Conservation (phyloP, 1,284 basidiomycete species). For the Heterobasidion parviporum region DNA sequence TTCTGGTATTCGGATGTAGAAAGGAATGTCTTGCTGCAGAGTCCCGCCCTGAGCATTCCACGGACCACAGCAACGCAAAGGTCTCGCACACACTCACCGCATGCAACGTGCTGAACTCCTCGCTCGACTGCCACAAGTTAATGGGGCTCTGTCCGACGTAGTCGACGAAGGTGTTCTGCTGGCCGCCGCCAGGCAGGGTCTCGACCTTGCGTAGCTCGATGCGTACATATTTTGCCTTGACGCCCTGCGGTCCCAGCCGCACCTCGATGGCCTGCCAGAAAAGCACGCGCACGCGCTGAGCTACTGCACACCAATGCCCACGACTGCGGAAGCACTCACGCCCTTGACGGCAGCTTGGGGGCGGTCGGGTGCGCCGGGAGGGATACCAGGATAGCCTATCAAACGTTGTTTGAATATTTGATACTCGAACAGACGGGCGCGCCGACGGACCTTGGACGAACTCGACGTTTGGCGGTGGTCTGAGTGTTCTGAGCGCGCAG, state of each 20-base stretch:
- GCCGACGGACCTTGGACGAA: conserved; percentile 63
- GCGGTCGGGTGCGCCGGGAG: conserved; percentile 58
- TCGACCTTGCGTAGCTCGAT: conserved; percentile 85
- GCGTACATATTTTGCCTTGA: conserved; percentile 85
- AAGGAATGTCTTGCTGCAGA: conserved; percentile 63
- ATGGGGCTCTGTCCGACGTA: conserved; percentile 66
- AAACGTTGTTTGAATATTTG: background rate
- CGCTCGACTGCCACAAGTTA: conserved; percentile 61
- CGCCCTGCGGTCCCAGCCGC: conserved; percentile 59
- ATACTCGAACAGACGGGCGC: background rate
- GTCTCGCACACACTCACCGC: conserved; percentile 40
- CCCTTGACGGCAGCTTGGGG: conserved; percentile 76
- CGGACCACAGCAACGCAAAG: background rate
- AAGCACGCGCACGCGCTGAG: background rate
- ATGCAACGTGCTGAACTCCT: conserved; percentile 61
- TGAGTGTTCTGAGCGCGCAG: conserved; percentile 44
- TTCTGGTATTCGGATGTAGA: conserved; percentile 79
- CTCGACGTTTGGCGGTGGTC: conserved; percentile 76
- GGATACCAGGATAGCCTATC: conserved; percentile 75
- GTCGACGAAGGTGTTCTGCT: conserved; percentile 62
- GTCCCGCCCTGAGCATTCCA: background rate
- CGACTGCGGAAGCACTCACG: conserved; percentile 36
- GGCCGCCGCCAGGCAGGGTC: conserved; percentile 63
- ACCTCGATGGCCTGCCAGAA: conserved; percentile 68
- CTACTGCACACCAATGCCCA: background rate